Conservation (phyloP, 2,329 filamentous ascomycete species). For the Plenodomus biglobosus region DNA sequence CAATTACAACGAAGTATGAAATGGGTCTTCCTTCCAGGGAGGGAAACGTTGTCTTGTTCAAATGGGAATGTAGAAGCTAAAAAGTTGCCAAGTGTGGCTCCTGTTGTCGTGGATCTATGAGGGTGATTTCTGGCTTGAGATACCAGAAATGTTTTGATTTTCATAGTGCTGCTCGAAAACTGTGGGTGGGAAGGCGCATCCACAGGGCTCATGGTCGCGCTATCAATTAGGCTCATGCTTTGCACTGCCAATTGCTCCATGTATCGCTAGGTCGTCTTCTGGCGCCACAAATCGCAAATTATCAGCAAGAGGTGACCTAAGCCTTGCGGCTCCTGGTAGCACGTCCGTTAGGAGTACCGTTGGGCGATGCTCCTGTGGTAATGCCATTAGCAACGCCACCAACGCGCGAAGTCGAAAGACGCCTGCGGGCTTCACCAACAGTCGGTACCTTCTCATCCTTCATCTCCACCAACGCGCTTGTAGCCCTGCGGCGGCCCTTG, state of each 20-base stretch:
- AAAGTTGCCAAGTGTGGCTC: conserved; percentile 7
- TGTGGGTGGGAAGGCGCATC: background rate
- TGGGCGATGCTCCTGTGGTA: conserved; percentile 49
- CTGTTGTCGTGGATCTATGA: conserved; percentile 1
- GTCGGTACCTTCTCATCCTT: conserved; percentile 68
- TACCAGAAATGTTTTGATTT: background rate
- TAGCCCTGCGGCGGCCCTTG: conserved; percentile 73
- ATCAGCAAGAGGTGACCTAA: conserved; percentile 42
- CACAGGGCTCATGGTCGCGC: background rate
- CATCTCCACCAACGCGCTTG: conserved; percentile 84
- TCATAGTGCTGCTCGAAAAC: background rate
- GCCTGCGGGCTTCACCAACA: conserved; percentile 55
- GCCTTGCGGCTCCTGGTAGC: conserved; percentile 72
- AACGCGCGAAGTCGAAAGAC: conserved; percentile 49
- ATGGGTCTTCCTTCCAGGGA: conserved; percentile 6
- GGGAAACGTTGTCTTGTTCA: conserved; percentile 1
- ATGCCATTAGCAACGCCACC: conserved; percentile 43
- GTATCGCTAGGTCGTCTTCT: background rate
- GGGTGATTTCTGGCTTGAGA: background rate
- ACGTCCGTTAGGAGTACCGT: conserved; percentile 56
- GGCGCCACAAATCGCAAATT: conserved; percentile 3
- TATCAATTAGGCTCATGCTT: background rate
- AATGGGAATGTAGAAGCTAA: background rate
- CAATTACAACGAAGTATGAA: conserved; percentile 26
- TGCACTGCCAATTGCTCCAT: conserved; percentile 1